Evolutionary conservation across 495 filamentous ascomycete species (phyloP), one percentile per base, ranked within the genome.

Genomic region (Tetracladium setigerum): DNA sequence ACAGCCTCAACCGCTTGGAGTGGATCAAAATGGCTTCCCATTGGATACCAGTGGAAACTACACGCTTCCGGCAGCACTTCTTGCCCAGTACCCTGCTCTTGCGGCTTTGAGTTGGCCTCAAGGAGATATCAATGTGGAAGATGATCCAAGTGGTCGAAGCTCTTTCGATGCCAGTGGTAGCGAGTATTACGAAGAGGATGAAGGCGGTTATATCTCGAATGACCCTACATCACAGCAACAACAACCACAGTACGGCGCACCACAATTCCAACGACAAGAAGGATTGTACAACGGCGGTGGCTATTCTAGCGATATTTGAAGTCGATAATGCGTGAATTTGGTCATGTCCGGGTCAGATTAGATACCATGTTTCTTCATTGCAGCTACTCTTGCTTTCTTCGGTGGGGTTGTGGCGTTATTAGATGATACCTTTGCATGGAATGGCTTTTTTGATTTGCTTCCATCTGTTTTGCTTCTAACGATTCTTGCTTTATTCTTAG

Each of bases 131-230:
- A 52, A 52, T 19, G 7, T 58, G 30, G 56, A 58, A 30, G 80
- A 88, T 40, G 89, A 91, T 37, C 74, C 89, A 15, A 86, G 83
- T 44, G 86, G 88, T 0, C 75, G 87, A 33, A 89, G 84, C 56
- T 92, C 86, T 57, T 96, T 92, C 55, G 92, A 97, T 59, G 88
- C 87, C 0, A 89, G 86, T 46, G 89, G 87, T 46, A 82, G 81
- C 7, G 66, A 67, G 35, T 68, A 56, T 35, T 78, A 77, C 43
- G 75, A 80, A 43, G 78, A 80, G 30, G 78, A 82, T 10, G 81
- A 83, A 31, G 65, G 64, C 4, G 77, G 74, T 7, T 80, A 76
- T 48, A 68, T 78, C n/a, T 74, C 70, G 30, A 73, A 72, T 0
- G 53, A 50, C 10, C 72, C 74, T 2, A n/a, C n/a, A n/a, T n/a